A percentile compares a stretch with the other conserved stretches of the same genome.
These are phyloP conservation scores for Metschnikowia shivogae DNA, from an alignment of 805 yeast species.

Conservation along the genomic window DNA sequence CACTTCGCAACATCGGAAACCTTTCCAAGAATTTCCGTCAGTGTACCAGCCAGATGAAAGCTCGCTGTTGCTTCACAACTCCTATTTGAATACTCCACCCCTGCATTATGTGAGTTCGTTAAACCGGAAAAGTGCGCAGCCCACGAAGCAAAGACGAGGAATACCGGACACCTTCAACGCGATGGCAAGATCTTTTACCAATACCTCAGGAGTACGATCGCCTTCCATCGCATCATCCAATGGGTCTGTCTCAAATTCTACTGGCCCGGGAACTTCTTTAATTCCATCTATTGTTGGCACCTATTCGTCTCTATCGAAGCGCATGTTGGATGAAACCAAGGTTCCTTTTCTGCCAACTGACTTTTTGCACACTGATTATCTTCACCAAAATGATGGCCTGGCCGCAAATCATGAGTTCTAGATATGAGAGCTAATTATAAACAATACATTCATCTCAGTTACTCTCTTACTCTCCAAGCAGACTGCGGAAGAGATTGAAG, in stretches of 20 bases:
- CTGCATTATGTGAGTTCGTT: conserved; percentile 17
- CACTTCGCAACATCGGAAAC: background rate
- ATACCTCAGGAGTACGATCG: conserved; percentile 11
- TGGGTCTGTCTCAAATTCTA: conserved; percentile 4
- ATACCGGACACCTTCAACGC: conserved; percentile 19
- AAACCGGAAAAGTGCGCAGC: conserved; percentile 3
- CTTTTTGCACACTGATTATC: conserved; percentile 33
- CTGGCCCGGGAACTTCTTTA: conserved; percentile 26
- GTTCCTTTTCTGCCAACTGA: conserved; percentile 42
- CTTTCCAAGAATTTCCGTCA: background rate
- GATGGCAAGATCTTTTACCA: conserved; percentile 15
- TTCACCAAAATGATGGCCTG: conserved; percentile 11
- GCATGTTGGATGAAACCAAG: conserved; percentile 32
- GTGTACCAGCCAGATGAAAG: conserved; percentile 9
- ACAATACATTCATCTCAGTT: background rate
- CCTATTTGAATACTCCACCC: conserved; percentile 14
- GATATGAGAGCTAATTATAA: background rate
- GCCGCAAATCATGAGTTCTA: conserved; percentile 3
- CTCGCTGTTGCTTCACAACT: conserved; percentile 10
- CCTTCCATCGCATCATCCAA: conserved; percentile 10
- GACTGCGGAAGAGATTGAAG: conserved; percentile 70
- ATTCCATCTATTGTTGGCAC: conserved; percentile 40
- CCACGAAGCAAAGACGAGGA: conserved; percentile 7
- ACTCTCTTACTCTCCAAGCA: conserved; percentile 63
- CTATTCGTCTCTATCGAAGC: conserved; percentile 34